These are phyloP conservation scores for Populus tomentosa DNA, from an alignment of 441 rosid genomes.

Conservation along the genomic window DNA sequence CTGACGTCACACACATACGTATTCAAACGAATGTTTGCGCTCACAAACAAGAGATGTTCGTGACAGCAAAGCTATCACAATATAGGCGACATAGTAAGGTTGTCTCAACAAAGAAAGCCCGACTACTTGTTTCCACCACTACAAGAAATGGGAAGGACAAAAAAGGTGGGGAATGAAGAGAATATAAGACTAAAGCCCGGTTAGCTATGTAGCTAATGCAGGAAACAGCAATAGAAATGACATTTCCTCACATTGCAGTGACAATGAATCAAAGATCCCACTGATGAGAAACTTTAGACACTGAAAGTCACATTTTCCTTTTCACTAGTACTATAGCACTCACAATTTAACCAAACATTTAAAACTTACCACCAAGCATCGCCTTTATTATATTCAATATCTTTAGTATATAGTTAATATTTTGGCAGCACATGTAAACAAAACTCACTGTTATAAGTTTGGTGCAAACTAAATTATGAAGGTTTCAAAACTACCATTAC, in stretches of 20 bases:
- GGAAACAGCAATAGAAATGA: background rate
- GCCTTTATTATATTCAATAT: background rate
- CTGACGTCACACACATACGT: too few relatives aligned
- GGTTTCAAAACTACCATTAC: background rate
- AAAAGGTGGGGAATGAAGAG: too few relatives aligned
- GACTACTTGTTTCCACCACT: background rate
- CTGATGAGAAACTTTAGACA: background rate
- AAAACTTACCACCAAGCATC: background rate
- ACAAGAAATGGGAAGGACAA: background rate
- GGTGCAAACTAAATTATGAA: background rate
- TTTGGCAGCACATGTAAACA: background rate
- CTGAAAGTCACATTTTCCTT: background rate
- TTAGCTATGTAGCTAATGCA: background rate
- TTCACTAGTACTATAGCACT: too few relatives aligned
- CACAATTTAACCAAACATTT: background rate
- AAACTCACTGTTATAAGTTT: background rate
- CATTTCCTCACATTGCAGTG: background rate
- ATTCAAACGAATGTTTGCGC: too few relatives aligned
- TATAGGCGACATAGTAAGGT: too few relatives aligned
- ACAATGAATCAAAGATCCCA: background rate
- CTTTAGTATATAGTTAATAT: background rate
- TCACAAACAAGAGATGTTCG: too few relatives aligned
- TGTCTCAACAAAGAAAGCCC: too few relatives aligned
- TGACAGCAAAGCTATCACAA: too few relatives aligned
- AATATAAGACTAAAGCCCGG: too few relatives aligned